A percentile compares a stretch with the other conserved stretches of the same genome.
These are phyloP conservation scores for Daldinia grandis DNA, from an alignment of 495 filamentous ascomycete species.

Conservation along the genomic window DNA sequence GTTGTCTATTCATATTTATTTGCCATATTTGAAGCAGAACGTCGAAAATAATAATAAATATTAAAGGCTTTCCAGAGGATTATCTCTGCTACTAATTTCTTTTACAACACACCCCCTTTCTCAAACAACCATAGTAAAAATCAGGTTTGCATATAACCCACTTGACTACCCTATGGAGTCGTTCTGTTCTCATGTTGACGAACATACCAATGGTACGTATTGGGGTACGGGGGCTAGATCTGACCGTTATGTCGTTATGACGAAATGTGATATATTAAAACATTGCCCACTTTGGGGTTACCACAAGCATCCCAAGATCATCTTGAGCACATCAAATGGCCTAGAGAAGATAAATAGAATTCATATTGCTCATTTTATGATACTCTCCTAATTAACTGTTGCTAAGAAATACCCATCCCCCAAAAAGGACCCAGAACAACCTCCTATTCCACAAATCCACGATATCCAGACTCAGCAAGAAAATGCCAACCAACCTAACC, in stretches of 20 bases:
- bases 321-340: neutral
- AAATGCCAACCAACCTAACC: constrained; percentile 14
- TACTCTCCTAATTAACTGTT: neutral
- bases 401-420: neutral
- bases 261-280: constrained; percentile 13
- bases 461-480: constrained; percentile 7
- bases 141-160: too few relatives aligned
- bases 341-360: neutral
- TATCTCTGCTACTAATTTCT: too few relatives aligned
- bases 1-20: too few relatives aligned
- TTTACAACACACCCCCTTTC: too few relatives aligned
- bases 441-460: neutral
- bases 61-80: too few relatives aligned
- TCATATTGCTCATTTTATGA: neutral
- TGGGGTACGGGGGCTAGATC: neutral
- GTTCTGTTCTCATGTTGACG: constrained; percentile 4
- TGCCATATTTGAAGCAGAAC: too few relatives aligned
- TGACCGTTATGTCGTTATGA: constrained; percentile 7
- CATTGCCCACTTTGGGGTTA: neutral
- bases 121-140: too few relatives aligned
- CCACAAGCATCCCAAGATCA: neutral
- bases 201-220: neutral
- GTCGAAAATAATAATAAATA: too few relatives aligned
- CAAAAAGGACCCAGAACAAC: neutral
- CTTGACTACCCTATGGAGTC: too few relatives aligned